phyloP scores from a whole-genome alignment of 164 flowering plant genomes.

The Protea cynaroides region DNA sequence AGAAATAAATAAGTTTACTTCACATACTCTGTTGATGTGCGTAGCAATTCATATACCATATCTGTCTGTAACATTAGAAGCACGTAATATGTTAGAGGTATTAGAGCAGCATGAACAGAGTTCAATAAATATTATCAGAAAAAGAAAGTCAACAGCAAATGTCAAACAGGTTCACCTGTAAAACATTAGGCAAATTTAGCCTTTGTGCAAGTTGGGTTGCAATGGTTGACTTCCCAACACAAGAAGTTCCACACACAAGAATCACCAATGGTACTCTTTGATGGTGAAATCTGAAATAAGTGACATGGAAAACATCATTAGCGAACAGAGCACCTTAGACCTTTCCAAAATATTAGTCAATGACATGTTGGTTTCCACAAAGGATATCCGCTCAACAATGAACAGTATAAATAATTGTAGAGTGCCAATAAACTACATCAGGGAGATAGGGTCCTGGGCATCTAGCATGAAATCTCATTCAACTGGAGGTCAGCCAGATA shows the following conservation, averaged over 20 bases:
- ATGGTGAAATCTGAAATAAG: slow-evolving; percentile 77
- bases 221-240: slow-evolving; percentile 95
- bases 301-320: slow-evolving; percentile 2
- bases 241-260: slow-evolving; percentile 98
- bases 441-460: too few relatives aligned
- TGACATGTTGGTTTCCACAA: too few relatives aligned
- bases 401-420: too few relatives aligned
- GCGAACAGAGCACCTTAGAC: neutral
- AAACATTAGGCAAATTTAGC: slow-evolving; percentile 93
- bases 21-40: slow-evolving; percentile 95
- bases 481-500: too few relatives aligned
- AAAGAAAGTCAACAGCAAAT: neutral
- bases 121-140: neutral
- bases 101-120: neutral
- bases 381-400: too few relatives aligned
- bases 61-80: slow-evolving; percentile 62
- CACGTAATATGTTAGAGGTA: slow-evolving; percentile 9
- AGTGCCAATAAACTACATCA: too few relatives aligned
- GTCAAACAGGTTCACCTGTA: slow-evolving; percentile 50
- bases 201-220: slow-evolving; percentile 99
- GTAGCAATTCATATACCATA: slow-evolving; percentile 95
- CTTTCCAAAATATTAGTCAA: too few relatives aligned
- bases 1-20: slow-evolving; percentile 1
- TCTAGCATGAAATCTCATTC: too few relatives aligned
- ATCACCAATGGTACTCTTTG: slow-evolving; percentile 93